A percentile compares a stretch with the other conserved stretches of the same genome.
These are phyloP conservation scores for Solanum gandarillasii DNA, from an alignment of 257 asterid genomes.

Conservation along the genomic window DNA sequence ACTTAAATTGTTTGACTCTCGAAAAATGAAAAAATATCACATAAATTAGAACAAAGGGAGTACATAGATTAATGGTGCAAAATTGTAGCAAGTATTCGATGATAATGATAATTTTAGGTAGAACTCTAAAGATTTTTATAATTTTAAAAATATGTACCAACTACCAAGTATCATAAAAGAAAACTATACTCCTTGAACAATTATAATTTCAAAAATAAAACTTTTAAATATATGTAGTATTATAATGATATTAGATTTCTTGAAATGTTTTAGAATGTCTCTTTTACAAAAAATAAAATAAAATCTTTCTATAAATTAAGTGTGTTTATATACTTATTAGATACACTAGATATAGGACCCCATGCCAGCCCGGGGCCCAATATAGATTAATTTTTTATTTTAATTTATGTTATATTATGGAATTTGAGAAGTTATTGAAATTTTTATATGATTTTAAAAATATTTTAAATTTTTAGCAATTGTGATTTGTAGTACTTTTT, in stretches of 20 bases:
- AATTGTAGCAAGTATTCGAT: background rate
- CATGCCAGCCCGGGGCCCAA: no score
- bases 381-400: no score
- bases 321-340: background rate
- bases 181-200: background rate
- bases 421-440: no score
- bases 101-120: background rate
- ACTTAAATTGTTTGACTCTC: no score
- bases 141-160: background rate
- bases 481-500: no score
- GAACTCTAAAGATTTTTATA: background rate
- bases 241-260: background rate
- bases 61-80: background rate
- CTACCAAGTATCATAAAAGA: background rate
- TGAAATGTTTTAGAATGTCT: no score
- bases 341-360: no score
- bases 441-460: no score
- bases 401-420: no score
- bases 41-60: fast-evolving
- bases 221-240: background rate
- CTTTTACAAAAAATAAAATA: no score
- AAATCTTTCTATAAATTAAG: background rate
- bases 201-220: background rate
- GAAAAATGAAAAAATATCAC: fast-evolving
- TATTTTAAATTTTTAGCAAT: no score